Conservation (phyloP, 2,329 filamentous ascomycete genomes). For the Calonectria montana region DNA sequence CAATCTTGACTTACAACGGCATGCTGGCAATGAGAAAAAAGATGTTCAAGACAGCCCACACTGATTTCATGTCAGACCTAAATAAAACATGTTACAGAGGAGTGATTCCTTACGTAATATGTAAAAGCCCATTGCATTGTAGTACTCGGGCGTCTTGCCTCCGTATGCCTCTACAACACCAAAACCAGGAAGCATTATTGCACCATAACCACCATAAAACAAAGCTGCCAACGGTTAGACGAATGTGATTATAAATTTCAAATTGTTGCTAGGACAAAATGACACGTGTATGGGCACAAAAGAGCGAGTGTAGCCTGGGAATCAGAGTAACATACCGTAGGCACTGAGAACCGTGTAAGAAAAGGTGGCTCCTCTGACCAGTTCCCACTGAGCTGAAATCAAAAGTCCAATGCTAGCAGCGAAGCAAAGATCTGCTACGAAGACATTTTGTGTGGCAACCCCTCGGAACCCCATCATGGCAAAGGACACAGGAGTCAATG, state of each 20-base stretch:
- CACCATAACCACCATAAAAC: constrained; percentile 45
- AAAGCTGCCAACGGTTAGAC: constrained; percentile 29
- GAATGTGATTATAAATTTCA: too few species aligned
- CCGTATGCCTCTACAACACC: constrained; percentile 42
- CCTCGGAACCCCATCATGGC: constrained; percentile 45
- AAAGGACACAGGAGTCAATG: constrained; percentile 40
- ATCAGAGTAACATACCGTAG: constrained; percentile 31
- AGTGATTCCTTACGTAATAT: constrained; percentile 32
- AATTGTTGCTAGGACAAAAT: too few species aligned
- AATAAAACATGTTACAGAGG: rapidly evolving
- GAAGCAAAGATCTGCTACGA: constrained; percentile 45
- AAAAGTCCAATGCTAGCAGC: constrained; percentile 42
- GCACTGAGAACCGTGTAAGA: constrained; percentile 43
- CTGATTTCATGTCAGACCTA: constrained; percentile 23
- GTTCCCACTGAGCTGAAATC: constrained; percentile 44
- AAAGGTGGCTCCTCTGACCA: constrained; percentile 43
- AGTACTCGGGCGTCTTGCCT: constrained; percentile 39
- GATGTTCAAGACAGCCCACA: constrained; percentile 42
- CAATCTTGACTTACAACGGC: constrained; percentile 27
- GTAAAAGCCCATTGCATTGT: constrained; percentile 45
- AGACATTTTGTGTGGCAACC: constrained; percentile 41
- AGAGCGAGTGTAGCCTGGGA: not conserved
- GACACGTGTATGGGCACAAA: not conserved
- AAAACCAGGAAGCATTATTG: constrained; percentile 38
- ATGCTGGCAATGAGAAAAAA: constrained; percentile 43